phyloP scores from a whole-genome alignment of 2,329 filamentous ascomycete genomes.

The Talaromyces verruculosus region DNA sequence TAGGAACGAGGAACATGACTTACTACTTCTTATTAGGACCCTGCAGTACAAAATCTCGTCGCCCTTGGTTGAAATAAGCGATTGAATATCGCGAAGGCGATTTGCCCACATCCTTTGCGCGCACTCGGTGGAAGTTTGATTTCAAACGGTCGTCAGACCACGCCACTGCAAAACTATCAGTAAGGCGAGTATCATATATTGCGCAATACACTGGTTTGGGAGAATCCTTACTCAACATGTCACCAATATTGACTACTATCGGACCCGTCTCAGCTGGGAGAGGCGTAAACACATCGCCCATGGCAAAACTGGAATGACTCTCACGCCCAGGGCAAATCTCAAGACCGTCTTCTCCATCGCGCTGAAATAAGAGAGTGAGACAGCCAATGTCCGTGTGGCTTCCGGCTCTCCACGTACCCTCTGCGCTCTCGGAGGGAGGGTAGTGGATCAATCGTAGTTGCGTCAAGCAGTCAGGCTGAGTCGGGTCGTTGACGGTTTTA shows the following conservation, averaged over 20 bases:
- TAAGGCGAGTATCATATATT: neutral
- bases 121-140: slow-evolving; percentile 13
- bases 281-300: slow-evolving; percentile 22
- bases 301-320: slow-evolving; percentile 11
- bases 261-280: slow-evolving; percentile 23
- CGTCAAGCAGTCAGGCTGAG: slow-evolving; percentile 3
- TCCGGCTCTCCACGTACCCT: slow-evolving; percentile 7
- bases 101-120: slow-evolving; percentile 11
- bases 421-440: neutral
- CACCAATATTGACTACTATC: slow-evolving; percentile 25
- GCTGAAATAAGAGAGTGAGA: slow-evolving; percentile 7
- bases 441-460: slow-evolving; percentile 15
- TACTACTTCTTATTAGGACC: slow-evolving; percentile 10
- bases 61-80: slow-evolving; percentile 10
- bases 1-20: neutral
- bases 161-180: neutral
- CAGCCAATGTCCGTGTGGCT: slow-evolving; percentile 13
- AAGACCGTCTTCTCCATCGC: slow-evolving; percentile 8
- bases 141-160: slow-evolving; percentile 14
- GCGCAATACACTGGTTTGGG: neutral
- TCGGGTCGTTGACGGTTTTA: neutral
- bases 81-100: slow-evolving; percentile 8
- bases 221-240: slow-evolving; percentile 23
- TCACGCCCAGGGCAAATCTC: slow-evolving; percentile 12
- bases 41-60: slow-evolving; percentile 6